A percentile compares a stretch with the other conserved stretches of the same genome.
Evolutionary conservation across 495 filamentous ascomycete genomes (phyloP).

Genomic region (Usnea hakonensis): DNA sequence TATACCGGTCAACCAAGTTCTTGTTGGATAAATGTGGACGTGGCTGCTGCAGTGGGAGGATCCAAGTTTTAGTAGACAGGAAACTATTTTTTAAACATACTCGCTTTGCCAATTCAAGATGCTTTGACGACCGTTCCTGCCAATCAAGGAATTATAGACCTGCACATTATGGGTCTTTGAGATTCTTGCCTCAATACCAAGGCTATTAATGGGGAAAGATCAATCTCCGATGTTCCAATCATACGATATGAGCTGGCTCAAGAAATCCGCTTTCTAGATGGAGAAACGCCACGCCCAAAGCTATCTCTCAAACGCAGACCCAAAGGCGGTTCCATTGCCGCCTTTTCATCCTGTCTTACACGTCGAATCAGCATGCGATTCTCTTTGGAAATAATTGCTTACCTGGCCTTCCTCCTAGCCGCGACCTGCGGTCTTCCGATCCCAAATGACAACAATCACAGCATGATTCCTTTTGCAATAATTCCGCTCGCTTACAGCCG

Average conservation of each 20-base stretch:
- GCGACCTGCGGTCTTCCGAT: background rate
- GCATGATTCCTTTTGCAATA: background rate
- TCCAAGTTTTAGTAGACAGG: background rate
- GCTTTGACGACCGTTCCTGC: background rate
- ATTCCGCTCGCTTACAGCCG: background rate
- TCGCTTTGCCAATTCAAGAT: background rate
- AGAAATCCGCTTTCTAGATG: background rate
- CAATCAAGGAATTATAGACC: background rate
- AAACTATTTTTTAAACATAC: background rate
- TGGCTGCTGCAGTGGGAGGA: background rate
- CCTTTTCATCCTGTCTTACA: background rate
- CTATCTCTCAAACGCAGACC: background rate
- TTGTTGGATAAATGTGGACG: background rate
- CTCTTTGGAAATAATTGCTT: background rate
- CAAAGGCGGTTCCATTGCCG: background rate
- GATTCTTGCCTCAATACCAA: background rate
- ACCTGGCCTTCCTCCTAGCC: background rate
- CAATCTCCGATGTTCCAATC: background rate
- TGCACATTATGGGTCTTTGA: background rate
- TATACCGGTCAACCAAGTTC: slow-evolving; percentile 13
- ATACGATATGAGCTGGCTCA: background rate
- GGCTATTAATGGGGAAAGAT: background rate
- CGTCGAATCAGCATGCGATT: background rate
- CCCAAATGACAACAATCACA: background rate
- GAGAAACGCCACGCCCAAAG: background rate